Evolutionary conservation across 2,329 filamentous ascomycete species (phyloP), one percentile per base, ranked within the genome.

Genomic region (Clarireedia hainanense): DNA sequence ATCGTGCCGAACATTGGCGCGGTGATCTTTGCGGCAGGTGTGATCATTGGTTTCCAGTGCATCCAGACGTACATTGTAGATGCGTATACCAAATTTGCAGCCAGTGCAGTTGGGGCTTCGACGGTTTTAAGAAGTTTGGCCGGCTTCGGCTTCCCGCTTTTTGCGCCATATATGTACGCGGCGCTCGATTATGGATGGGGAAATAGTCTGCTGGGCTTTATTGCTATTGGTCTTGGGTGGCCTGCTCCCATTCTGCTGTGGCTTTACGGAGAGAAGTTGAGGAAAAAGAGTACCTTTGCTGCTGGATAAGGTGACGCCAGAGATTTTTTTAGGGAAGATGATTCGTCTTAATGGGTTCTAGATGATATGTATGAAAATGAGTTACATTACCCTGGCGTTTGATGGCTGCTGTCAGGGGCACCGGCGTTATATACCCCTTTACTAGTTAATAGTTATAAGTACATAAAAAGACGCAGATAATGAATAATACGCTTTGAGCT

Each of bases 1-100:
- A 78, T 83, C 30, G 69, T 80, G 17, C 79, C 80, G 0, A 80
- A 83, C 52, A 75, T 82, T 42, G 80, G 80, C 2, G 77, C 76
- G 2, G 67, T 68, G 0, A 72, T 80, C 17, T 75, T 82, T 55
- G 75, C 77, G 0, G 68, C 74, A 2, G 79, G 79, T 2, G 74
- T 76, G 2, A 64, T 65, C 37, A 60, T 65, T 5, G 61, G 62
- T 1, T 66, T 67, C 20, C 65, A 66, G 34, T 79, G 63, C 37
- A 67, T 64, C 14, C 65, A 66, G 30, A 78, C 78, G 0, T 82
- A 82, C 55, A 72, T 81, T 5, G 76, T 81, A 7, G 80, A 82
- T 46, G 76, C 76, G n/a, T 69, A 70, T 46, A 68, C 67, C 9
- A 55, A 63, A 24, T 71, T 69, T 56, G 70, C 69, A 2, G 69